Evolutionary conservation across 441 rosid genomes (phyloP).

Genomic region (Corymbia calophylla): DNA sequence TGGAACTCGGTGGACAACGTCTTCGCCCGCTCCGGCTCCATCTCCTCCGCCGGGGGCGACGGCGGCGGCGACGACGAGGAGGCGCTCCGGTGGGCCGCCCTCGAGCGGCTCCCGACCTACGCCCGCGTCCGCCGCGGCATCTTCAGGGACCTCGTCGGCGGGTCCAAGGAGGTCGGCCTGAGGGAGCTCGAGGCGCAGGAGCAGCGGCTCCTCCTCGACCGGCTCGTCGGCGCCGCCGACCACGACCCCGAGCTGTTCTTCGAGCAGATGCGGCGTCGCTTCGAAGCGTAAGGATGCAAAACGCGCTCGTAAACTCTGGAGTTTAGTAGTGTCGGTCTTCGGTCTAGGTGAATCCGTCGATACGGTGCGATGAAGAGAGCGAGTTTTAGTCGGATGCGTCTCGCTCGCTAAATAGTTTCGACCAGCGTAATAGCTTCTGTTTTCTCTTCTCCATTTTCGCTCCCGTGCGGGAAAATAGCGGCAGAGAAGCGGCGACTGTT

Average conservation of each 20-base stretch:
- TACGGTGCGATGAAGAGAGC: not conserved
- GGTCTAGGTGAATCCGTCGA: not conserved
- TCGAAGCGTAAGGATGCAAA: conserved; percentile 50
- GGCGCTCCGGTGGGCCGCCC: conserved; percentile 88
- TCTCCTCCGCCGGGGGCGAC: conserved; percentile 16
- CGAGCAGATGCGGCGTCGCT: conserved; percentile 66
- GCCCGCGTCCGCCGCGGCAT: conserved; percentile 69
- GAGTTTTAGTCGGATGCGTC: not conserved
- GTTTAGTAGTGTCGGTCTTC: not conserved
- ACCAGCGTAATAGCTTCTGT: not conserved
- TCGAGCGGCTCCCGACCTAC: conserved; percentile 87
- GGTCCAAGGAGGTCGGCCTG: conserved; percentile 51
- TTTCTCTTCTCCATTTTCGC: not conserved
- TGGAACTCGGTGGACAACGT: conserved; percentile 86
- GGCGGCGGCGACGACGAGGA: conserved; percentile 51
- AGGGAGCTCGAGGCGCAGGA: conserved; percentile 65
- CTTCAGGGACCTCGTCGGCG: conserved; percentile 63
- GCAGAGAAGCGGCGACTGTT: not conserved
- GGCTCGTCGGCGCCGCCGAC: conserved; percentile 63
- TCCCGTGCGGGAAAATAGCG: not conserved
- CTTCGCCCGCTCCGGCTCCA: conserved; percentile 58
- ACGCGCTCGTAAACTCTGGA: rapidly evolving
- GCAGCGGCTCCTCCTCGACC: conserved; percentile 69
- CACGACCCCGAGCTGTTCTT: conserved; percentile 87
- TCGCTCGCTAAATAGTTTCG: not conserved